Evolutionary conservation across 148 eudicot genomes (phyloP).

Genomic region (Pouteria glomerata): DNA sequence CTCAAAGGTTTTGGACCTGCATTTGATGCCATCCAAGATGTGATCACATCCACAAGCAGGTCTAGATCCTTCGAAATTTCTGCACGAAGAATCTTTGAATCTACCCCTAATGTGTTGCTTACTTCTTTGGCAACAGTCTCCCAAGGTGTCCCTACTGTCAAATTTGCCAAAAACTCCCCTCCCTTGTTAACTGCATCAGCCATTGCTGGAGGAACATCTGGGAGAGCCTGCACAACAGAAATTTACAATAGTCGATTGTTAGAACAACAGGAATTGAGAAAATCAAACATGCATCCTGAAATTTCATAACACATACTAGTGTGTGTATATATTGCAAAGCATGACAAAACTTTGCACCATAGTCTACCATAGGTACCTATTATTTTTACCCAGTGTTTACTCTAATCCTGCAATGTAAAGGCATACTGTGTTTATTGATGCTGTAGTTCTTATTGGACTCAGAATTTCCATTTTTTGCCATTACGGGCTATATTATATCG

Average conservation of each 20-base stretch:
- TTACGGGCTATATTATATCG: neutral
- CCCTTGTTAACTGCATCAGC: constrained; percentile 90
- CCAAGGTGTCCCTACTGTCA: constrained; percentile 89
- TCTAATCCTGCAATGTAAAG: neutral
- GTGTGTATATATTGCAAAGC: neutral
- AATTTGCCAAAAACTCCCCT: constrained; percentile 68
- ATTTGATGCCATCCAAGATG: constrained; percentile 63
- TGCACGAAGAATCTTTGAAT: constrained; percentile 53
- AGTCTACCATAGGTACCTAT: neutral
- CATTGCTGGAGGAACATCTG: constrained; percentile 94
- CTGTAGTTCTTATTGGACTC: neutral
- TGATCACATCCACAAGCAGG: constrained; percentile 63
- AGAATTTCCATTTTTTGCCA: neutral
- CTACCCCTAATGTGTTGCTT: constrained; percentile 55
- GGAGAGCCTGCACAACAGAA: constrained; percentile 57
- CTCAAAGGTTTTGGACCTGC: constrained; percentile 50
- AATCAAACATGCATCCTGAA: neutral
- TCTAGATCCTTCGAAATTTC: constrained; percentile 64
- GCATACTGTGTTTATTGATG: neutral
- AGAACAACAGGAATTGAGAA: neutral
- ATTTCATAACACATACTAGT: neutral
- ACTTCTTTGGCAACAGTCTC: constrained; percentile 80
- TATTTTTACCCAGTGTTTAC: neutral
- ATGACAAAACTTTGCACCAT: neutral
- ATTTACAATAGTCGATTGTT: neutral